Evolutionary conservation across 2,329 filamentous ascomycete genomes (phyloP), one percentile per base, ranked within the genome.

Genomic region (Cladobotryum mycophilum): DNA sequence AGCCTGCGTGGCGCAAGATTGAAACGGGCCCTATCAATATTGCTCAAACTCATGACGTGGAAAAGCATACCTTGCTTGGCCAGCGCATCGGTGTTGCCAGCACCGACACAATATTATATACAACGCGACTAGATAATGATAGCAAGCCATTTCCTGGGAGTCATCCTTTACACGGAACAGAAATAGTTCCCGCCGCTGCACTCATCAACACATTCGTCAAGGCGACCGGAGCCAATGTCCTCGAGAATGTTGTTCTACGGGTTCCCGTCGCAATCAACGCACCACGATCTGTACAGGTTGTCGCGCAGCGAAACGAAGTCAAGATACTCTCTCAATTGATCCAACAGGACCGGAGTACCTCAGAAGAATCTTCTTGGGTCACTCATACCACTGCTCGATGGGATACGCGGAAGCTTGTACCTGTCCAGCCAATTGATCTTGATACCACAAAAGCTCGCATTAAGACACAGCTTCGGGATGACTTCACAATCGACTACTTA

Each of bases 201-300:
- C 44, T 45, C 41, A 41, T 54, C 35, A 54, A 51, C 34, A 54
- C 48, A 6, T 52, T 54, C 14, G 17, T 45, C 46, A 34, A 54
- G 4, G 52, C 45, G 5, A 49, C 49, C 4, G 45, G 49, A 1
- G 49, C 44, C 4, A 22, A 20, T n/a, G 45, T 42, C 9, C 49
- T 54, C 2, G 38, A 41, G 5, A 22, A 52, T 22, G 44, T 51
- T 9, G n/a, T 37, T 7, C 45, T 54, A 13, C 40, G 41, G 3
- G 40, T 54, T 2, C 52, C 52, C 7, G 52, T 54, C 3, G 40
- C 49, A 7, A 49, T 52, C 33, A 48, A 45, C 17, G 47, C 35
- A 7, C 3, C 38, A 11, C 42, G 44, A 22, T 18, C 15, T 11
- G 30, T 52, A 8, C 49, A 52, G 45, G 36, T 52, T 11, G 25